These are phyloP conservation scores for Pholiota adiposa DNA, from an alignment of 1,284 basidiomycete genomes.

Conservation along the genomic window DNA sequence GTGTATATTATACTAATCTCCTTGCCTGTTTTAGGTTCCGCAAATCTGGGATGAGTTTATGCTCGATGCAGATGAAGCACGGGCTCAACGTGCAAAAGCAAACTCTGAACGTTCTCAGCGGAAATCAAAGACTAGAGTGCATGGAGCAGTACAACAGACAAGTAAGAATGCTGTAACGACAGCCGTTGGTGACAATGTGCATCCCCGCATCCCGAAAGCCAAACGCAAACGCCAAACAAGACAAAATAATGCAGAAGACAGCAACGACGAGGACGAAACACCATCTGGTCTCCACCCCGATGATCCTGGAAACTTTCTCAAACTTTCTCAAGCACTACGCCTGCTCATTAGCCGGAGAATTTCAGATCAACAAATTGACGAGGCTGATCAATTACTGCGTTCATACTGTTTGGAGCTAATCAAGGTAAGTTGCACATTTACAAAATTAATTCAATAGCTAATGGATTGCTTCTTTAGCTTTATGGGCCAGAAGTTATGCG, in stretches of 20 bases:
- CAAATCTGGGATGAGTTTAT: constrained; percentile 11
- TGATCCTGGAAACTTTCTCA: constrained; percentile 13
- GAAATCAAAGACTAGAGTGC: background rate
- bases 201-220: no score
- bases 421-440: constrained; percentile 1
- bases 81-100: background rate
- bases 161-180: no score
- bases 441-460: no score
- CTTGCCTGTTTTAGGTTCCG: background rate
- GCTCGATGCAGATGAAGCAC: background rate
- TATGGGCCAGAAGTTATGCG: constrained; percentile 8
- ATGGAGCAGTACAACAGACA: no score
- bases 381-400: background rate
- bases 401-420: constrained; percentile 8
- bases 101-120: background rate
- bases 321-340: constrained; percentile 7
- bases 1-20: background rate
- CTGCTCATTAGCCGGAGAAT: constrained; percentile 5
- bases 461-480: background rate
- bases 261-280: background rate
- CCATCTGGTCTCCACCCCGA: constrained; percentile 4
- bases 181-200: background rate
- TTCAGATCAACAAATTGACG: background rate
- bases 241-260: no score
- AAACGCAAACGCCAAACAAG: no score